A percentile compares a stretch with the other conserved stretches of the same genome.
Conservation (phyloP, 2,329 filamentous ascomycete species). For the Talaromyces piceae region DNA sequence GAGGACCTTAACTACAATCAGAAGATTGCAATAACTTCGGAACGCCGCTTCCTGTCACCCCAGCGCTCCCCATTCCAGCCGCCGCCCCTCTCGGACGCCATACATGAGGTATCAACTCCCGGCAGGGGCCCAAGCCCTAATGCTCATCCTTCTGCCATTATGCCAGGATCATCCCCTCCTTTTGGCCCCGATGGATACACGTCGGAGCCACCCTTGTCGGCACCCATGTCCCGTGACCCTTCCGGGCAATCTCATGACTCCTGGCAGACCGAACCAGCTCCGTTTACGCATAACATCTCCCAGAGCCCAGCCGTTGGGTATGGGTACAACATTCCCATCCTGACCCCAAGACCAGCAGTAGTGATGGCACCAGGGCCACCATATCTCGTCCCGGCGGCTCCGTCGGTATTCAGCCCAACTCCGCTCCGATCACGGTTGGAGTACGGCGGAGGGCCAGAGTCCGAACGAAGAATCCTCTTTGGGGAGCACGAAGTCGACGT, state of each 20-base stretch:
- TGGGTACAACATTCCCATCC: neutral
- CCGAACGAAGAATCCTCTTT: conserved; percentile 14
- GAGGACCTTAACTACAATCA: neutral
- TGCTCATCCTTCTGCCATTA: conserved; percentile 26
- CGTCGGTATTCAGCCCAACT: conserved; percentile 7
- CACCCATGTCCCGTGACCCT: conserved; percentile 27
- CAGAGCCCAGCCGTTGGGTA: conserved; percentile 10
- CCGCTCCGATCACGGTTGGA: conserved; percentile 13
- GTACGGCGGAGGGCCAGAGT: conserved; percentile 9
- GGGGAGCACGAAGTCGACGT: conserved; percentile 26
- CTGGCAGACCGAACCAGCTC: conserved; percentile 30
- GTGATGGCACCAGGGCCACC: conserved; percentile 4
- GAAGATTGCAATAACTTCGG: neutral
- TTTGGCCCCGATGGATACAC: conserved; percentile 18
- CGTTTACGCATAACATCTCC: conserved; percentile 18
- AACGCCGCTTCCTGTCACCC: neutral
- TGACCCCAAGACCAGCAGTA: neutral
- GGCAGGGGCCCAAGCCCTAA: neutral
- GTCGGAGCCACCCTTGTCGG: conserved; percentile 23
- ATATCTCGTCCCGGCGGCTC: conserved; percentile 18
- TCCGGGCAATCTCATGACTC: conserved; percentile 29
- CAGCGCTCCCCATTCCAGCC: neutral
- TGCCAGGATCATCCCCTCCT: conserved; percentile 25
- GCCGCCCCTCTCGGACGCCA: neutral
- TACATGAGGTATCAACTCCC: neutral